Evolutionary conservation across 441 rosid genomes (phyloP), one percentile per base, ranked within the genome.

Genomic region (Monsonia emarginata): DNA sequence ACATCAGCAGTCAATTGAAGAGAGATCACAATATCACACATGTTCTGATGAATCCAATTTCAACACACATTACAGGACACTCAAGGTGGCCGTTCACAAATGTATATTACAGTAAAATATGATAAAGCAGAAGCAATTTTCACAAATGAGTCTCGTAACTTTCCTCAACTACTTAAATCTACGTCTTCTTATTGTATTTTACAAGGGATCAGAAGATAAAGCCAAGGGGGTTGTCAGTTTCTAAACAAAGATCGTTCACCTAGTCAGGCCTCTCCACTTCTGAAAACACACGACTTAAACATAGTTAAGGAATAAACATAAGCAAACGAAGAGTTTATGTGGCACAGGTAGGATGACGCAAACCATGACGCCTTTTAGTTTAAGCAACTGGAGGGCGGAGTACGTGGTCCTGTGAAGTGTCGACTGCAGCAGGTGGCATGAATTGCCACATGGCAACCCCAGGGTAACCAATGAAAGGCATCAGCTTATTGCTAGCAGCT

Each of bases 401-500:
- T 62, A 91, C 95, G 46, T 95, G 99, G 77, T 95, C 99, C 82
- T 95, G 96, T 16, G 99, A 95, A 65, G 99, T 95, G 77, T 95
- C 99, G 44, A 88, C 88, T 10, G 94, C 78, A 66, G 97, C 95
- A 70, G 99, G 97, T 60, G 97, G 99, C 97, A 95, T 87, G 81
- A 95, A 95, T 74, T 95, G 99, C 99, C 99, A 95, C 97, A 95
- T 95, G 14, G 99, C 96, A 60, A 89, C 91, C 72, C 97, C 92
- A 0, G 97, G 99, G 77, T 94, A 94, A 69, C 97, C 74, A 50
- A 90, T 86, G 85, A 89, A 72, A 21, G 99, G 97, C 69, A 94
- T 89, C 85, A 94, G 73, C 82, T 94, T 94, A 84, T 83, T 89
- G 68, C 97, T 91, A 2, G 87, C 84, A 54, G 91, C 86, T 78